Evolutionary conservation across 23 red algal genomes (phyloP), one percentile per base, ranked within the genome.

Genomic region (Gracilaria vermiculophylla): DNA sequence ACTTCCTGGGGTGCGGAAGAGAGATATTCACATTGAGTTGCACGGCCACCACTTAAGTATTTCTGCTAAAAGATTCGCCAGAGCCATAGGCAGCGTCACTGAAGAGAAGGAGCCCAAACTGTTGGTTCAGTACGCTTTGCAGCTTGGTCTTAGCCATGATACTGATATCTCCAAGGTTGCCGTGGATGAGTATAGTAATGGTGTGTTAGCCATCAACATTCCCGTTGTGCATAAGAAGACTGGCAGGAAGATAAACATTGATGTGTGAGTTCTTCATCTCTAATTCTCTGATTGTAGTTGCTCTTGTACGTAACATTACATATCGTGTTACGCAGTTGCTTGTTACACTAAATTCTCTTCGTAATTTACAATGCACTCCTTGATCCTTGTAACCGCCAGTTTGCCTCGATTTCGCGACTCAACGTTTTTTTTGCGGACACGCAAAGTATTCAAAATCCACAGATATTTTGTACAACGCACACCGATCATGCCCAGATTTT

Each of bases 1-100:
- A 19, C 36, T 73, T 45, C 67, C 67, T 48, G 67, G 67, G 2
- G 67, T 73, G n/a, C 20, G 42, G 42, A 73, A 73, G 67, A 73
- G 42, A 24, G 67, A 73, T 48, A 73, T 73, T 48, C 19, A 39
- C 4, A 73, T 73, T 28, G 67, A 73, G 42, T 24, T 73, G 42
- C 67, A 73, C 33, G 67, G 67, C 2, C 67, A 73, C 35, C 67
- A 73, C 17, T 29, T 73, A 11, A 28, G n/a, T 32, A 73, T 73
- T 73, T 42, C 67, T 14, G 67, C 67, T 4, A 73, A 73, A 17
- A 36, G 67, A 11, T 73, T 48, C 20, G 67, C 20, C 0, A 17
- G 11, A 1, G 8, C 36, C 25, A 24, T 73, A n/a, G 32, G 32
- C 20, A 73, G 31, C n/a, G 4, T 4, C 10, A 17, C 13, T 1